Evolutionary conservation across 345 rosid species (phyloP), one percentile per base, ranked within the genome.

Genomic region (Luvunga scandens): DNA sequence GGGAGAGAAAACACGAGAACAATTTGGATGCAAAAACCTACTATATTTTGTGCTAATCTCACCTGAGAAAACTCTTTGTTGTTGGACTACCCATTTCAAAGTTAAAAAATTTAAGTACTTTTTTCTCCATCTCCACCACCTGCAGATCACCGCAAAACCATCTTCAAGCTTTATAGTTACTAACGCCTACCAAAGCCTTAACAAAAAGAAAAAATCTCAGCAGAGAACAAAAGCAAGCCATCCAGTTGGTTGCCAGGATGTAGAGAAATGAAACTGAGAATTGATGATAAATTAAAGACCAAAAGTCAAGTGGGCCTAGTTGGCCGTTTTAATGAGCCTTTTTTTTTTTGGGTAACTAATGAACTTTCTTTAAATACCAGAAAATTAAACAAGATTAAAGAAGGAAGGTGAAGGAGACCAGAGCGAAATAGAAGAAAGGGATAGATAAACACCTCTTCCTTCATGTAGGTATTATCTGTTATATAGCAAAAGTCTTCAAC

Each of bases 71-170:
- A 13, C 80, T 86, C 84, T 85, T 88, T 5, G 81, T 28, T 9
- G 97, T 92, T 24, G 93, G 93, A 80, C 61, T 86, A 14, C 93
- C 90, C 82, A 91, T 69, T 78, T 91, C 94, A 81, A 87, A 92
- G 57, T 87, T 83, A 66, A 91, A 73, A 18, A 66, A 60, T 65
- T 87, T 85, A 4, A 92, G 91, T 67, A 92, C 55, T 60, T 85
- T 84, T 69, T 88, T 77, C 81, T 92, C 93, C 97, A 89, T 91
- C 50, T 81, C 80, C 30, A 87, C 85, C 22, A 92, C 89, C 95
- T 91, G 66, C 77, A 75, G 7, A 80, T 38, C 56, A 53, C 39
- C 67, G 64, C 38, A 72, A 66, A 75, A 75, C 39, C 50, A 75
- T 65, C 63, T 75, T 42, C 61, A 66, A 24, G 18, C 13, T n/a